Evolutionary conservation across 140 eudicot genomes (phyloP).

Genomic region (Erigeron philadelphicus): DNA sequence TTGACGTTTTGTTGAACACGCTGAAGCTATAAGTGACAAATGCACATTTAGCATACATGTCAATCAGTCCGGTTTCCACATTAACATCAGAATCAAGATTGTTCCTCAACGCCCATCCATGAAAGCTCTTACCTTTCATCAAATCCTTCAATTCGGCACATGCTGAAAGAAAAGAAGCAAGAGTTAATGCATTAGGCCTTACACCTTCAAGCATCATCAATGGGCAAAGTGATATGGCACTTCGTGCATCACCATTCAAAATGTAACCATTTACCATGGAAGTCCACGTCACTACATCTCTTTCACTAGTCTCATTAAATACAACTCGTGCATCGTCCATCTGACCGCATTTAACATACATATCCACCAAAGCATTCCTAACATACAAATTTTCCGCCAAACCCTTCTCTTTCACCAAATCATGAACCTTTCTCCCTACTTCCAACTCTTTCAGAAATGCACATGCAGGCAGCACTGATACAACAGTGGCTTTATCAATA

Average conservation of each 20-base stretch:
- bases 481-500: conserved; percentile 51
- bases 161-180: conserved; percentile 65
- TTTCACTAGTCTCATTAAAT: conserved; percentile 46
- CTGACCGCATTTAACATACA: conserved; percentile 73
- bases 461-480: conserved; percentile 78
- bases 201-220: conserved; percentile 57
- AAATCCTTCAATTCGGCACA: conserved; percentile 44
- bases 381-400: conserved; percentile 42
- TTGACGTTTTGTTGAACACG: conserved; percentile 57
- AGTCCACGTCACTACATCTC: conserved; percentile 88
- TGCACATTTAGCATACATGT: conserved; percentile 73
- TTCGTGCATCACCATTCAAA: conserved; percentile 35
- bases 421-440: conserved; percentile 48
- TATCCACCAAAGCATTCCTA: conserved; percentile 71
- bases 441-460: conserved; percentile 47
- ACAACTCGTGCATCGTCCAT: conserved; percentile 52
- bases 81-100: conserved; percentile 54
- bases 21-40: conserved; percentile 38
- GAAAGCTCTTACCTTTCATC: conserved; percentile 63
- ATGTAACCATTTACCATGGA: conserved; percentile 64
- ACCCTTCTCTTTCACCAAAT: conserved; percentile 39
- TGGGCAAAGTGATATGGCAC: conserved; percentile 46
- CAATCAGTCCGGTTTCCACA: conserved; percentile 66
- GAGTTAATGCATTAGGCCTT: conserved; percentile 60
- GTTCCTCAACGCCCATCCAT: conserved; percentile 60